Evolutionary conservation across 495 filamentous ascomycete genomes (phyloP), one percentile per base, ranked within the genome.

Genomic region (Penicillium goetzii): DNA sequence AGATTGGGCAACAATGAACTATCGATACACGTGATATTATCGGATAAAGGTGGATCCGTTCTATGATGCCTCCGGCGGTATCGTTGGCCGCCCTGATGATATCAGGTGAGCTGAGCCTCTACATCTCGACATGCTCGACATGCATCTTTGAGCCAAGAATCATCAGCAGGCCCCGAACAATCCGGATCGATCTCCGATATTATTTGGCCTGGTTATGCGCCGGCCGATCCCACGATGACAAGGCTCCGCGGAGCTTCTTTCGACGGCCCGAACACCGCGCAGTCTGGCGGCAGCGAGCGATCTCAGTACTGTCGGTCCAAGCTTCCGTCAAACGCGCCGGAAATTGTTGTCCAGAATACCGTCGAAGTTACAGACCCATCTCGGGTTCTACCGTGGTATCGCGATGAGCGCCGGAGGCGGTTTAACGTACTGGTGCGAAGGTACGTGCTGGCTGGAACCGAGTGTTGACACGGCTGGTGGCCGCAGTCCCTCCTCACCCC

Each of bases 371-470:
- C 72, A 0, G 76, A 84, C 53, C 73, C 79, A 2, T 74, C 78
- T 6, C 73, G 78, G 47, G 78, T 84, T 1, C 72, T 85, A 19
- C 69, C 79, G 6, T 74, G 81, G 64, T 79, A 80, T 66, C 76
- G 81, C 43, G 80, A 83, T 56, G 83, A 84, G 52, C 79, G 84
- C 30, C 72, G 78, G 56, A 74, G 81, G 30, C 73, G 78, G n/a
- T 85, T 83, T 57, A 83, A 85, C 61, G 58, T 73, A n/a, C 71
- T 86, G 41, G 82, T 85, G 26, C 78, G 80, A 65, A 79, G 81
- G 83, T 83, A 59, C 74, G 75, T 71, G 33, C 64, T 41, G 60
- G 47, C 6, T n/a, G 56, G 21, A 49, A 21, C 32, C 49, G 19
- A 38, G 72, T 36, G 26, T 36, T 45, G 52, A 10, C 26, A 25